These are phyloP conservation scores for Truncatella angustata DNA, from an alignment of 2,329 filamentous ascomycete species.

Conservation along the genomic window DNA sequence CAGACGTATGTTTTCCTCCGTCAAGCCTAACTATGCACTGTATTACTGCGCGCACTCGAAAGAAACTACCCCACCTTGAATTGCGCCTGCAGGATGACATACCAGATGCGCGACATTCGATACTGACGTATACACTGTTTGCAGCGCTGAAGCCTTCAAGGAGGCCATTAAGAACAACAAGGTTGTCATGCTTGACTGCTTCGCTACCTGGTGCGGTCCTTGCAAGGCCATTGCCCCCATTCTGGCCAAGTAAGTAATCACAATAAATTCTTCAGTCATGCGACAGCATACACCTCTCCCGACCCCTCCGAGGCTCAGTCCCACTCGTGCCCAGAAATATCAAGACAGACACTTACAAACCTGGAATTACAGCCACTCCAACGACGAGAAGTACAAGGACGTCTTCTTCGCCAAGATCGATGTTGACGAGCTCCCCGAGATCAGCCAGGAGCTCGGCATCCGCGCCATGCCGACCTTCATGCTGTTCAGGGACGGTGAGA, in stretches of 20 bases:
- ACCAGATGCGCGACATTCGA: background rate
- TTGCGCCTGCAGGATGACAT: background rate
- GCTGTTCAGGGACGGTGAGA: slow-evolving; percentile 77
- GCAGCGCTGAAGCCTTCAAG: slow-evolving; percentile 27
- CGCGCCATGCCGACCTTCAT: slow-evolving; percentile 92
- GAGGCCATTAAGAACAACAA: slow-evolving; percentile 38
- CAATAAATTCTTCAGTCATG: too few relatives aligned
- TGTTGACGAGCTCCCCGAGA: slow-evolving; percentile 75
- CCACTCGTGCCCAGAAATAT: background rate
- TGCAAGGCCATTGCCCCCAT: slow-evolving; percentile 88
- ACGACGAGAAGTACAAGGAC: slow-evolving; percentile 52
- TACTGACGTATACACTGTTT: background rate
- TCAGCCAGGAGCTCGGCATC: slow-evolving; percentile 75
- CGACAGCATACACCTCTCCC: too few relatives aligned
- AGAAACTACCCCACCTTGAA: slow-evolving; percentile 2
- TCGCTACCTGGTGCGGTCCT: slow-evolving; percentile 89
- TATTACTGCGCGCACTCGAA: background rate
- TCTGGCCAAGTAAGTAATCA: slow-evolving; percentile 59
- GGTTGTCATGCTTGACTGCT: slow-evolving; percentile 80
- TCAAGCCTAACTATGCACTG: background rate
- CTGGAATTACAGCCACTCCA: slow-evolving; percentile 50
- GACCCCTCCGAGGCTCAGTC: too few relatives aligned
- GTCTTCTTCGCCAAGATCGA: slow-evolving; percentile 86
- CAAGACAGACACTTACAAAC: slow-evolving; percentile 14
- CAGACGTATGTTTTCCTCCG: slow-evolving; percentile 28